A percentile compares a stretch with the other conserved stretches of the same genome.
phyloP scores from a whole-genome alignment of 306 rosid species.

The Prinsepia uniflora region DNA sequence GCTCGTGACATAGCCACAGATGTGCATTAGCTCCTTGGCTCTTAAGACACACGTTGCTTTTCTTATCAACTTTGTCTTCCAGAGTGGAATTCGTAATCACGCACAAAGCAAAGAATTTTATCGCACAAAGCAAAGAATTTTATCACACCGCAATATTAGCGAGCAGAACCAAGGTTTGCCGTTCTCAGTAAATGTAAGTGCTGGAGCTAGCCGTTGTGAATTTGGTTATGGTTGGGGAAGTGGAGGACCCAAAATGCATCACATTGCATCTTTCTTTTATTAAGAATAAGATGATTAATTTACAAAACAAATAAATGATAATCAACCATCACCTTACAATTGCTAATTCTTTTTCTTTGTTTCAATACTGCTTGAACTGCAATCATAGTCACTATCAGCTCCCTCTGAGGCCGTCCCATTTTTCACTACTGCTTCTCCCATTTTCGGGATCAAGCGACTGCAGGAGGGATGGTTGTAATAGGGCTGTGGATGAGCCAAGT shows the following conservation, averaged over 20 bases:
- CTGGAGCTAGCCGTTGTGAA: too few relatives aligned
- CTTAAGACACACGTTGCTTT: too few relatives aligned
- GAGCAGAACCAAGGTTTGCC: too few relatives aligned
- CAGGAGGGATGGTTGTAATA: constrained; percentile 33
- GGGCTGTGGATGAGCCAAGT: constrained; percentile 53
- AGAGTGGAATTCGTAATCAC: too few relatives aligned
- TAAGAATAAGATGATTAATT: not conserved
- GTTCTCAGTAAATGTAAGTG: too few relatives aligned
- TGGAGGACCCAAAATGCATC: constrained; percentile 18
- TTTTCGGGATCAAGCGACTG: constrained; percentile 32
- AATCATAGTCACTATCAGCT: constrained; percentile 41
- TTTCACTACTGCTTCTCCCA: constrained; percentile 35
- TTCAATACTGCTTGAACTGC: constrained; percentile 44
- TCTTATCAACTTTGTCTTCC: too few relatives aligned
- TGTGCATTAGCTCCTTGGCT: too few relatives aligned
- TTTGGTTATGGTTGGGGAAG: not conserved
- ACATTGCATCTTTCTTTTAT: constrained; percentile 16
- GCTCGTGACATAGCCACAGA: not conserved
- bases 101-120: too few relatives aligned
- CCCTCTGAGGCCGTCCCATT: constrained; percentile 34
- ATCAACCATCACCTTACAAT: constrained; percentile 7
- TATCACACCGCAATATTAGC: too few relatives aligned
- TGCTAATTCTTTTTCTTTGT: constrained; percentile 28
- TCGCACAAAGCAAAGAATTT: too few relatives aligned
- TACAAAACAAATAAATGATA: not conserved